Conservation (phyloP, 345 rosid genomes). For the Anacardium occidentale region DNA sequence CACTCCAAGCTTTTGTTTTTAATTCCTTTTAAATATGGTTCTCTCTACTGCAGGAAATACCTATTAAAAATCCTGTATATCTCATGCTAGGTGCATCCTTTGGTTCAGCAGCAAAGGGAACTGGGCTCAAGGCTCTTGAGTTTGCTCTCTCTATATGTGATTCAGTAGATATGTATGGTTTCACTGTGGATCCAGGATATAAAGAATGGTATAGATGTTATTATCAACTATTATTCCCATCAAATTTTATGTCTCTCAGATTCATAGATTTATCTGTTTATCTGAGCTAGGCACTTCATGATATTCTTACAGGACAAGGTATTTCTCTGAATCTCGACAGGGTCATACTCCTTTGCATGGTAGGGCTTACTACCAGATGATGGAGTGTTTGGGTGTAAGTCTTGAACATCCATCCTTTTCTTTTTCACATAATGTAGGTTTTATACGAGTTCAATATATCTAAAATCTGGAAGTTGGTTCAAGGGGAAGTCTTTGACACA, state of each 20-base stretch:
- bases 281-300: slow-evolving; percentile 14
- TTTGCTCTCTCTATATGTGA: slow-evolving; percentile 89
- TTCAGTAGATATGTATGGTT: slow-evolving; percentile 94
- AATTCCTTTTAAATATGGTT: not conserved
- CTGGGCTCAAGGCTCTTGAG: slow-evolving; percentile 95
- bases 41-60: slow-evolving; percentile 70
- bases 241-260: not conserved
- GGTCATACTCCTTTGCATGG: slow-evolving; percentile 99
- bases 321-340: slow-evolving; percentile 90
- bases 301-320: slow-evolving; percentile 74
- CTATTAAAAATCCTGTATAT: slow-evolving; percentile 83
- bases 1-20: not conserved
- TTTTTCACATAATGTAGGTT: not conserved
- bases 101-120: slow-evolving; percentile 98
- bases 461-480: not conserved
- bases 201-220: slow-evolving; percentile 69
- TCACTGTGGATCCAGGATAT: slow-evolving; percentile 95
- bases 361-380: slow-evolving; percentile 97
- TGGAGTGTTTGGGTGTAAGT: slow-evolving; percentile 98
- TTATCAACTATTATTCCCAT: not conserved
- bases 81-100: slow-evolving; percentile 95
- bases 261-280: not conserved
- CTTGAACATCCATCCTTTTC: slow-evolving; percentile 7
- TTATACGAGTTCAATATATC: not conserved
- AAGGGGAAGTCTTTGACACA: not conserved